phyloP scores from a whole-genome alignment of 139 green algal genomes.

The Picochlorum costavermella region DNA sequence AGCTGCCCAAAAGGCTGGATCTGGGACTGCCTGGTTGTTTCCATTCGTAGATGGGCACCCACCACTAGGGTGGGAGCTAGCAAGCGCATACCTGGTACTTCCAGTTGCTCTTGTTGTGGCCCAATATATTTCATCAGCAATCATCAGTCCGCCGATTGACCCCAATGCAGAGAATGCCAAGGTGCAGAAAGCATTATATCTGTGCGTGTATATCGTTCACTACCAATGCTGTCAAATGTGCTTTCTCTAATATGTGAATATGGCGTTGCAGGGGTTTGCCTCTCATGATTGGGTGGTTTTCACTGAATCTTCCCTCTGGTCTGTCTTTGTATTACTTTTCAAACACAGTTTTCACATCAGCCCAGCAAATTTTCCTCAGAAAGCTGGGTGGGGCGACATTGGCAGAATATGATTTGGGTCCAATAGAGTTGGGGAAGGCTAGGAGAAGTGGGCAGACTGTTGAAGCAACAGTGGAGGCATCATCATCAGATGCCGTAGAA shows the following conservation, averaged over 20 bases:
- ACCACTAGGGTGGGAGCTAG: slow-evolving; percentile 85
- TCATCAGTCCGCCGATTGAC: slow-evolving; percentile 49
- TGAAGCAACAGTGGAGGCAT: background rate
- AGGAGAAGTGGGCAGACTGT: slow-evolving; percentile 22
- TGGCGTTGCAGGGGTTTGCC: slow-evolving; percentile 42
- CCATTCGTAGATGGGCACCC: slow-evolving; percentile 77
- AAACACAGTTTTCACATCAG: slow-evolving; percentile 70
- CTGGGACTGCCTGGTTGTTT: slow-evolving; percentile 68
- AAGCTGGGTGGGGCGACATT: slow-evolving; percentile 67
- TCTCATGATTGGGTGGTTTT: slow-evolving; percentile 84
- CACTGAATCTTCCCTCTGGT: slow-evolving; percentile 76
- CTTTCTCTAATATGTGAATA: background rate
- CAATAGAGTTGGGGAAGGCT: slow-evolving; percentile 41
- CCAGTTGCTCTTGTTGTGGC: slow-evolving; percentile 69
- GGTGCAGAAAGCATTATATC: slow-evolving; percentile 19
- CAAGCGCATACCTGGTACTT: slow-evolving; percentile 79
- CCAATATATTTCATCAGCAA: slow-evolving; percentile 45
- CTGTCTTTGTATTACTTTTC: slow-evolving; percentile 86
- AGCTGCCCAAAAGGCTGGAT: slow-evolving; percentile 32
- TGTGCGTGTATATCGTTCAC: slow-evolving; percentile 18
- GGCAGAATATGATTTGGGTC: slow-evolving; percentile 26
- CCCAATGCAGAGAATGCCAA: slow-evolving; percentile 59
- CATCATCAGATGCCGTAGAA: background rate
- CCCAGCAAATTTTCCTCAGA: slow-evolving; percentile 59
- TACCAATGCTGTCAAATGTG: background rate